These are phyloP conservation scores for Platanthera guangdongensis DNA, from an alignment of 106 monocot genomes.

Conservation along the genomic window DNA sequence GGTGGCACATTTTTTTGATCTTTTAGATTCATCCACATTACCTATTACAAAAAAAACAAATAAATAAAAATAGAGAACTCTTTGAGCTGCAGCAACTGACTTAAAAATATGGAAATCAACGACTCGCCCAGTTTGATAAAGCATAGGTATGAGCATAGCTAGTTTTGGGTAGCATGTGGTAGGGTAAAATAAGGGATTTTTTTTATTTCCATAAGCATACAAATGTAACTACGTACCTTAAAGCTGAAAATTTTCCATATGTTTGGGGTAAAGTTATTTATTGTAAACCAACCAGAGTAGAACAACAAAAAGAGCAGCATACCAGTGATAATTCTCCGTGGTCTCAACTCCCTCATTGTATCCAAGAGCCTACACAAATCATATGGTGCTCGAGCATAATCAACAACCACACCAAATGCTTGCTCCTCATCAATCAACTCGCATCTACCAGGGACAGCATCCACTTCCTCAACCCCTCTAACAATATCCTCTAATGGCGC, in stretches of 20 bases:
- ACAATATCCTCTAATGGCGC: constrained; percentile 86
- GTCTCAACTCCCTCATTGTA: constrained; percentile 54
- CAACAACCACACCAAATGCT: constrained; percentile 83
- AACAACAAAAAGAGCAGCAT: constrained; percentile 10
- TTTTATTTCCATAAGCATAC: neutral
- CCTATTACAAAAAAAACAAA: too few relatives aligned
- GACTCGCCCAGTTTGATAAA: too few relatives aligned
- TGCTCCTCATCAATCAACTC: constrained; percentile 92
- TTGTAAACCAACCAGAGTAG: neutral
- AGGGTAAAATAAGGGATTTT: neutral
- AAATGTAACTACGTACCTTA: neutral
- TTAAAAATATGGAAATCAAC: too few relatives aligned
- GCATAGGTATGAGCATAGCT: neutral
- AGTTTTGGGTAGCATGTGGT: neutral
- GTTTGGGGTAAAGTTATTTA: neutral
- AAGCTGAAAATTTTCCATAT: neutral
- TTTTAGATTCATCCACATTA: neutral
- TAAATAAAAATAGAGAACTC: too few relatives aligned
- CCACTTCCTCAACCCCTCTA: constrained; percentile 86
- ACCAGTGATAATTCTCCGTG: constrained; percentile 83
- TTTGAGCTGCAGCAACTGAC: too few relatives aligned
- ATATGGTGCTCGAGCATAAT: constrained; percentile 68
- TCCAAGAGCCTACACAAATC: constrained; percentile 67
- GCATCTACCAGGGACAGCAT: constrained; percentile 85
- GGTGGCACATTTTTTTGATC: neutral